Evolutionary conservation across 495 filamentous ascomycete genomes (phyloP), one percentile per base, ranked within the genome.

Genomic region (Aspergillus avenaceus): DNA sequence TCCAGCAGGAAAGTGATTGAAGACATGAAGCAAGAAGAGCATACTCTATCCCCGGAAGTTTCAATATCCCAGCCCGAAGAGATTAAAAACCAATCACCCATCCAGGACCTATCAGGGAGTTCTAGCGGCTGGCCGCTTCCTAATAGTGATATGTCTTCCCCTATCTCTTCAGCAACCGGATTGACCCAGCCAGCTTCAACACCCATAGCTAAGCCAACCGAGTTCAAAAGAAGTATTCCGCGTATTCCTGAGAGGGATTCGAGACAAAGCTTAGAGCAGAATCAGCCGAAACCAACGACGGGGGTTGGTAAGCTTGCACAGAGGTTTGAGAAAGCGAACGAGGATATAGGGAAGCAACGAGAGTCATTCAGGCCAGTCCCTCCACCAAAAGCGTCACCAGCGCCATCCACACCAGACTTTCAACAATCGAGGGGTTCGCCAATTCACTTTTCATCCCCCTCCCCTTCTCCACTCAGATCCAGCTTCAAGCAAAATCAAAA

Each of bases 361-460:
- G 54, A 47, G 19, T 41, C 53, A 28, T 61, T 61, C 19, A 54
- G 65, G 38, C 70, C 73, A 12, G 63, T 61, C 34, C 63, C 74
- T 22, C 73, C 75, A 21, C 68, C 75, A 4, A 78, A 78, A 46
- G 64, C 65, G 3, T 60, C 69, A 16, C 46, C 68, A 16, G 60
- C 69, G 25, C 61, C 67, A 41, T 56, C 62, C 38, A 66, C 53
- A 25, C 67, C 73, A 41, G 46, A 55, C 23, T 55, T 59, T 19
- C 64, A 55, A 40, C 62, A 70, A 34, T 54, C 50, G 46, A 63
- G 69, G 55, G 50, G 45, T 34, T 57, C 65, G 14, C 56, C 56
- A 47, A 37, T 56, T 16, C 64, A 58, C n/a, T 66, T 61, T 46
- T 61, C 61, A 0, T 67, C 71, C 11, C 60, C 70, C 23, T 71